Base-by-base conservation (phyloP, 305 asterid species). In the Striga hermonthica region DNA sequence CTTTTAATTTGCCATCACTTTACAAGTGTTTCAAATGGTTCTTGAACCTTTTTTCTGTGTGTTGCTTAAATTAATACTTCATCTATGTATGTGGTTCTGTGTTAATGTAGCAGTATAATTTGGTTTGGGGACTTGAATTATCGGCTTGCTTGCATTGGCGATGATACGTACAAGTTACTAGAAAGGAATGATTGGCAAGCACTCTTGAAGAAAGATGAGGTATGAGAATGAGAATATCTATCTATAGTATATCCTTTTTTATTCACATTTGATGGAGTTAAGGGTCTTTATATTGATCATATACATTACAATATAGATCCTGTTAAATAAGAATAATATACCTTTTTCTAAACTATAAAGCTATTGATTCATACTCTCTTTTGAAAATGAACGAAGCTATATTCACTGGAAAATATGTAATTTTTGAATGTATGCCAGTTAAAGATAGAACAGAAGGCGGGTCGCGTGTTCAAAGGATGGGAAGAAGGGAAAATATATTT, bases 51-150 rank as follows among this genome's bases (percentile, higher is more conserved):
- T n/a, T n/a, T n/a, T n/a, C n/a, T n/a, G n/a, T n/a, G n/a, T n/a
- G n/a, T n/a, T n/a, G n/a, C n/a, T n/a, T n/a, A n/a, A n/a, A n/a
- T n/a, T n/a, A n/a, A n/a, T 0, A 16, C 40, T 13, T 41, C 9
- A 6, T 12, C 34, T 65, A 14, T 44, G 4, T 4, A 1, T 15
- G 12, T 1, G 0, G 36, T 41, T n/a, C 47, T 55, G 11, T 64
- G 2, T 41, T 14, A 5, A 31, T 68, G 31, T 67, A 91, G 98
- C 74, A 85, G 85, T 61, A 74, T 89, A 35, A 81, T 91, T 41
- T 91, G 97, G 97, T 84, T 89, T 0, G 98, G 96, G 15, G 98
- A 91, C 83, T 82, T 89, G 72, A 91, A 91, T 53, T 91, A 91
- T 53, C 85, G 98, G 8, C 89, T 91, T 3, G 73, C 81, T 22